Evolutionary conservation across 495 filamentous ascomycete species (phyloP).

Genomic region (Trichocladium uniseriatum): DNA sequence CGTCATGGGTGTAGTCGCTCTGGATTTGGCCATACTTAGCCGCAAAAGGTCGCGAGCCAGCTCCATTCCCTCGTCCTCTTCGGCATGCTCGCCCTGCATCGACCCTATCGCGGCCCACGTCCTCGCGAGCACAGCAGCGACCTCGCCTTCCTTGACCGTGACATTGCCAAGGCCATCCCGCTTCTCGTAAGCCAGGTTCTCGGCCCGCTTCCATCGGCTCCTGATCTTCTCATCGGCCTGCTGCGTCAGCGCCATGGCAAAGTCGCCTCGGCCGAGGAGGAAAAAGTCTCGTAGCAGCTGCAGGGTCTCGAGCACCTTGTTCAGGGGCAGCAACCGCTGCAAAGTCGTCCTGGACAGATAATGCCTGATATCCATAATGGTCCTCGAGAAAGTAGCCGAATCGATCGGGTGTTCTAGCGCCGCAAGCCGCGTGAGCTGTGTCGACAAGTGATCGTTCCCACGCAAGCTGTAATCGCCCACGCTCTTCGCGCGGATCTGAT

Average conservation of each 20-base stretch:
- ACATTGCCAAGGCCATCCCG: conserved; percentile 44
- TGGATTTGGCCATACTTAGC: conserved; percentile 48
- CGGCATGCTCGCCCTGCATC: conserved; percentile 58
- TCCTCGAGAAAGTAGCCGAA: conserved; percentile 53
- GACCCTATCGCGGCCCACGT: conserved; percentile 70
- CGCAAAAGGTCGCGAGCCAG: conserved; percentile 67
- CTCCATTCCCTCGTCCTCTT: conserved; percentile 71
- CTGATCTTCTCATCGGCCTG: conserved; percentile 71
- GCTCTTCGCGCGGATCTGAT: conserved; percentile 56
- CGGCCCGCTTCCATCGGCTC: conserved; percentile 44
- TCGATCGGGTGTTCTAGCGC: conserved; percentile 63
- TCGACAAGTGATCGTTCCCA: conserved; percentile 51
- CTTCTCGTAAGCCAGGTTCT: conserved; percentile 46
- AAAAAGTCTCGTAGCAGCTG: conserved; percentile 76
- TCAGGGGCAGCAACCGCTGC: conserved; percentile 67
- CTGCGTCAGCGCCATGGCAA: conserved; percentile 72
- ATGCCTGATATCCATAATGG: conserved; percentile 65
- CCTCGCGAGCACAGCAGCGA: conserved; percentile 59
- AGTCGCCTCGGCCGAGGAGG: conserved; percentile 79
- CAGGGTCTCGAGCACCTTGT: conserved; percentile 66
- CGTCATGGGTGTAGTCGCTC: conserved; percentile 22
- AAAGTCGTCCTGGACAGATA: conserved; percentile 74
- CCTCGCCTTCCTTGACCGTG: conserved; percentile 77
- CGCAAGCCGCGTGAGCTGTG: conserved; percentile 66
- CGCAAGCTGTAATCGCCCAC: conserved; percentile 46